These are phyloP conservation scores for Epicoccum sorghinum DNA, from an alignment of 2,329 filamentous ascomycete genomes.

Conservation along the genomic window DNA sequence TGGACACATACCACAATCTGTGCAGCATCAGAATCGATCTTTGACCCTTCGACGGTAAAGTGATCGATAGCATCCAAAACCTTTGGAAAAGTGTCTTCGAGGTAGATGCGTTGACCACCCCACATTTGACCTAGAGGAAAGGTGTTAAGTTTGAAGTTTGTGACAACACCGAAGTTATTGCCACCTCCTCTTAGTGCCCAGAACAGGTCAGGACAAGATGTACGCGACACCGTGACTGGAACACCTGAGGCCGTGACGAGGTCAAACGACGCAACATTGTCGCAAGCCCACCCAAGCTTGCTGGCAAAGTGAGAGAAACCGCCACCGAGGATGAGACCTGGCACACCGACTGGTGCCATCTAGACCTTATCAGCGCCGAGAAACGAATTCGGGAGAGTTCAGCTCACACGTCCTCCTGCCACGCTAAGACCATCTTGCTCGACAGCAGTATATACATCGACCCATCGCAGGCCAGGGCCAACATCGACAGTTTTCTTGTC, in stretches of 20 bases:
- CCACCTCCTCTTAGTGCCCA: slow-evolving; percentile 43
- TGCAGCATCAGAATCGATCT: slow-evolving; percentile 25
- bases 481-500: slow-evolving; percentile 30
- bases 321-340: slow-evolving; percentile 36
- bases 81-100: slow-evolving; percentile 10
- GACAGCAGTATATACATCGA: slow-evolving; percentile 34
- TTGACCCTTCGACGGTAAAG: slow-evolving; percentile 17
- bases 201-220: slow-evolving; percentile 47
- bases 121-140: slow-evolving; percentile 31
- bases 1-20: slow-evolving; percentile 22
- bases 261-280: slow-evolving; percentile 36
- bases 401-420: slow-evolving; percentile 29
- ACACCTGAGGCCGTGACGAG: slow-evolving; percentile 25
- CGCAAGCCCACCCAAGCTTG: slow-evolving; percentile 31
- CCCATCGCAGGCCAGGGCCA: slow-evolving; percentile 40
- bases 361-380: background rate
- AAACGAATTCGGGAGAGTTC: background rate
- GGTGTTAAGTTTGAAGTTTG: slow-evolving; percentile 29
- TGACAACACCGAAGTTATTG: slow-evolving; percentile 42
- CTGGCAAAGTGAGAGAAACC: slow-evolving; percentile 31
- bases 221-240: slow-evolving; percentile 11
- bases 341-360: slow-evolving; percentile 30
- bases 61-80: slow-evolving; percentile 25
- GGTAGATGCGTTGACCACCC: slow-evolving; percentile 26
- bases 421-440: slow-evolving; percentile 31